These are phyloP conservation scores for Leishmania mexicana DNA, from an alignment of 208 protist genomes.

Conservation along the genomic window DNA sequence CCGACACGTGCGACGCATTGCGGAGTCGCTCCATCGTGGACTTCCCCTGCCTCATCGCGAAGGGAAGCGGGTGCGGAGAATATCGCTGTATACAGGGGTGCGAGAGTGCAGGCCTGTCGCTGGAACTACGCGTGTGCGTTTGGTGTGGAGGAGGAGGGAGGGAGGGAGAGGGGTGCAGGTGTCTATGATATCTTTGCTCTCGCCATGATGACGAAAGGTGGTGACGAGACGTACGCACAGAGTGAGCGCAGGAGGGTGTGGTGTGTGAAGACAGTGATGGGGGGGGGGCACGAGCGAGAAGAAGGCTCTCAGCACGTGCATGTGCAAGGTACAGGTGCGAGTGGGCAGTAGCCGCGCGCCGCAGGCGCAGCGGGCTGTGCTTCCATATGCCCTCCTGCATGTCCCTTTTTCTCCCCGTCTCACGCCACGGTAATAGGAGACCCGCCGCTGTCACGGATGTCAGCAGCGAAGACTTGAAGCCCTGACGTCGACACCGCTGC, in stretches of 20 bases:
- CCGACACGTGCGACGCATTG: slow-evolving; percentile 23
- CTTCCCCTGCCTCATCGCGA: slow-evolving; percentile 5
- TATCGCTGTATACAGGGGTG: neutral
- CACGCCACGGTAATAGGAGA: neutral
- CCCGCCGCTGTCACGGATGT: neutral
- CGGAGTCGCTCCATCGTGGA: slow-evolving; percentile 24
- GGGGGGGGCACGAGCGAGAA: neutral
- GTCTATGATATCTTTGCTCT: neutral
- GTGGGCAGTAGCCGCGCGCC: neutral
- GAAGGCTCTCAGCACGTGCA: neutral
- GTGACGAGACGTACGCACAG: neutral
- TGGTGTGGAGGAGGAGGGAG: neutral
- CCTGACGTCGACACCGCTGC: neutral
- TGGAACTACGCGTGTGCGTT: neutral
- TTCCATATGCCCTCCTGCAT: neutral
- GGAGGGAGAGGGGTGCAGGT: neutral
- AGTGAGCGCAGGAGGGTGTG: neutral
- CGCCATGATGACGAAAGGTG: neutral
- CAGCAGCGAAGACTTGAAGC: neutral
- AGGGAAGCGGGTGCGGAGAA: neutral
- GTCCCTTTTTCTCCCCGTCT: neutral
- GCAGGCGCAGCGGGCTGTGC: neutral
- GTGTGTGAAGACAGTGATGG: neutral
- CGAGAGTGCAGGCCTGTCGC: neutral
- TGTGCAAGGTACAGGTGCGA: neutral